Evolutionary conservation across 1,139 yeast species (phyloP).

Genomic region (Geotrichum reessii): DNA sequence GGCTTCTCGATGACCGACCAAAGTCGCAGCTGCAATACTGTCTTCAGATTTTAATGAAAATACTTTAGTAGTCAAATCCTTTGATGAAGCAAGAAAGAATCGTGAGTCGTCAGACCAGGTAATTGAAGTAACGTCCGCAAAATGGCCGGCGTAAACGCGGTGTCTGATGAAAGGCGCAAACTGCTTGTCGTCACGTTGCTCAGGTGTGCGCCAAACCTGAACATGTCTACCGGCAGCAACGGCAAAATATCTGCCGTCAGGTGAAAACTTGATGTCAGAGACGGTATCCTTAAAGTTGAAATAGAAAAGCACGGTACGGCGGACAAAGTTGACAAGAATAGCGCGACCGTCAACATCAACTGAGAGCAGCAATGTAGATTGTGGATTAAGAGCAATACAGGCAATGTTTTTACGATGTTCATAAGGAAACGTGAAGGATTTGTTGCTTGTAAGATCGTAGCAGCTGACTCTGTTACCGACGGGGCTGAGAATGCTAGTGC

Average conservation of each 20-base stretch:
- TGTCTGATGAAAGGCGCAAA: slow-evolving; percentile 95
- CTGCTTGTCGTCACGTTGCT: slow-evolving; percentile 58
- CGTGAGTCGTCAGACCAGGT: slow-evolving; percentile 91
- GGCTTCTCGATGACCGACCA: slow-evolving; percentile 89
- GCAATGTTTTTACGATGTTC: slow-evolving; percentile 86
- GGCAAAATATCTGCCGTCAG: slow-evolving; percentile 85
- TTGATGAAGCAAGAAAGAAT: slow-evolving; percentile 78
- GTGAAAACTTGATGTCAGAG: slow-evolving; percentile 71
- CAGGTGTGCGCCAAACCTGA: slow-evolving; percentile 94
- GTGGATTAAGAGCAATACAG: slow-evolving; percentile 74
- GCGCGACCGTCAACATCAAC: slow-evolving; percentile 90
- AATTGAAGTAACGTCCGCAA: slow-evolving; percentile 67
- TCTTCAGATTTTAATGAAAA: slow-evolving; percentile 73
- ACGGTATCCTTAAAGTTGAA: slow-evolving; percentile 85
- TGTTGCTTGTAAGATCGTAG: slow-evolving; percentile 78
- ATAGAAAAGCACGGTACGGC: slow-evolving; percentile 88
- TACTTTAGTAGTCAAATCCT: slow-evolving; percentile 85
- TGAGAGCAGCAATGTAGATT: slow-evolving; percentile 72
- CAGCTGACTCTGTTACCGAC: slow-evolving; percentile 91
- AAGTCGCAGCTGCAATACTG: slow-evolving; percentile 72
- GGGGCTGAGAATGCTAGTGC: slow-evolving; percentile 76
- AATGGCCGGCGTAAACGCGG: slow-evolving; percentile 89
- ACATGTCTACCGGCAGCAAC: slow-evolving; percentile 75
- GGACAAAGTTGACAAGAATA: slow-evolving; percentile 74
- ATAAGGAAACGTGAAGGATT: slow-evolving; percentile 82